Percentiles rank a stretch among this genome's conserved stretches.
phyloP scores from a whole-genome alignment of 2,329 filamentous ascomycete species.

The Penicillium sumatraense region DNA sequence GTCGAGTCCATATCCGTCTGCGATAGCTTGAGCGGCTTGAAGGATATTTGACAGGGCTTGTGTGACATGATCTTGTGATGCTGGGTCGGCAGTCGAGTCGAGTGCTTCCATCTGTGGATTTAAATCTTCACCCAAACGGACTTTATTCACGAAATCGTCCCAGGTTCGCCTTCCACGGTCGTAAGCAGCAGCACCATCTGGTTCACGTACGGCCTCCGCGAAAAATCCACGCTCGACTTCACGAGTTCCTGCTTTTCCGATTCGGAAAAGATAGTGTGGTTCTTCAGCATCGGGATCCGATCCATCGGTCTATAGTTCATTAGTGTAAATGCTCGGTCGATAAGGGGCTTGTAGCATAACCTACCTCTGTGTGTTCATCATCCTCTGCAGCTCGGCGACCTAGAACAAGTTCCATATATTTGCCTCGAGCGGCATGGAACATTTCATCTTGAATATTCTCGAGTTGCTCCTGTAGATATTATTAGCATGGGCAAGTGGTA shows the following conservation, averaged over 20 bases:
- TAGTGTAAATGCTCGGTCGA: not conserved
- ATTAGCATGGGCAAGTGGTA: not conserved
- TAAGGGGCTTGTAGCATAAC: not conserved
- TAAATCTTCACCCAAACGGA: conserved; percentile 42
- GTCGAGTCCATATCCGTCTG: conserved; percentile 11
- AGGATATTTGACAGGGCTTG: conserved; percentile 32
- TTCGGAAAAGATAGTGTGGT: conserved; percentile 27
- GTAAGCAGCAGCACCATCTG: conserved; percentile 39
- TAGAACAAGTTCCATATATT: conserved; percentile 23
- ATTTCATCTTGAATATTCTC: conserved; percentile 21
- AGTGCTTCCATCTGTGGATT: conserved; percentile 46
- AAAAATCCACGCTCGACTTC: conserved; percentile 40
- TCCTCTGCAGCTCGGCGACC: conserved; percentile 27
- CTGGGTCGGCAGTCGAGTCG: conserved; percentile 28
- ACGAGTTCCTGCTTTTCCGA: conserved; percentile 23
- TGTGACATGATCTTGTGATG: conserved; percentile 29
- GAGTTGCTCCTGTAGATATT: conserved; percentile 9
- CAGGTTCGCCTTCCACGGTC: conserved; percentile 40
- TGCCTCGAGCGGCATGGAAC: conserved; percentile 23
- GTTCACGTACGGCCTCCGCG: conserved; percentile 40
- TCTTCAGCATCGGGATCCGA: conserved; percentile 36
- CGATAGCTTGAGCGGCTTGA: conserved; percentile 33
- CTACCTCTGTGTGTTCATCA: conserved; percentile 32
- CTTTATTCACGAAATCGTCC: conserved; percentile 48
- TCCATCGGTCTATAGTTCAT: conserved; percentile 31